Evolutionary conservation across 2,329 filamentous ascomycete genomes (phyloP).

Genomic region (Colletotrichum sp.): DNA sequence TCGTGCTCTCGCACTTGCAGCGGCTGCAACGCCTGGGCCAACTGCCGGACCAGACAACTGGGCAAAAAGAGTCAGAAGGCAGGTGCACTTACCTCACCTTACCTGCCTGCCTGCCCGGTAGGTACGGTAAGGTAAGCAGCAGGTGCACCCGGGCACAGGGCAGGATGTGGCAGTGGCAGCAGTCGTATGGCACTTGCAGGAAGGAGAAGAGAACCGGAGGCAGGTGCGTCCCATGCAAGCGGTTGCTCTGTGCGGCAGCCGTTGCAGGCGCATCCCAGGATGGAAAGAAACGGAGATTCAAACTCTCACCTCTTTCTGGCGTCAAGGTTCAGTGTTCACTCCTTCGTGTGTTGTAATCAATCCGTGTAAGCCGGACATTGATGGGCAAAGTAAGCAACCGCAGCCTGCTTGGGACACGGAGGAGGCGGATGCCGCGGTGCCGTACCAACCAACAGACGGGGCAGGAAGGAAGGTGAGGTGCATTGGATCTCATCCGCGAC

Average conservation of each 20-base stretch:
- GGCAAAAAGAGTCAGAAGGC: not conserved
- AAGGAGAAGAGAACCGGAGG: not conserved
- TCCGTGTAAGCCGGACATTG: not conserved
- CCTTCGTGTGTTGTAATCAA: not conserved
- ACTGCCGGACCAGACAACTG: not conserved
- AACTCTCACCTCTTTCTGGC: not conserved
- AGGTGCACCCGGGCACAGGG: not conserved
- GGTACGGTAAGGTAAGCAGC: not conserved
- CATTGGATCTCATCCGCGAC: not conserved
- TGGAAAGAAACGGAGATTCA: not conserved
- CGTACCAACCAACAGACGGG: not conserved
- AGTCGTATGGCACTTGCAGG: not conserved
- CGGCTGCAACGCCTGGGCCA: not conserved
- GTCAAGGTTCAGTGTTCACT: not conserved
- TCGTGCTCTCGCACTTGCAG: not conserved
- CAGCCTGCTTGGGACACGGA: not conserved
- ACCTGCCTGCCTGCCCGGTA: not conserved
- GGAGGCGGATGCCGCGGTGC: not conserved
- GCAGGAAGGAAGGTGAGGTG: not conserved
- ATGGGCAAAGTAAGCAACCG: not conserved
- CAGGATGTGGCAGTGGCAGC: not conserved
- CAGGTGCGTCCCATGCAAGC: slow-evolving; percentile 10
- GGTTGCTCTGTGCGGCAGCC: slow-evolving; percentile 3
- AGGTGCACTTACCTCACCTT: not conserved
- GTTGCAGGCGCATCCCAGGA: not conserved